Conservation (phyloP, 306 rosid species). For the Cucumis melo region DNA sequence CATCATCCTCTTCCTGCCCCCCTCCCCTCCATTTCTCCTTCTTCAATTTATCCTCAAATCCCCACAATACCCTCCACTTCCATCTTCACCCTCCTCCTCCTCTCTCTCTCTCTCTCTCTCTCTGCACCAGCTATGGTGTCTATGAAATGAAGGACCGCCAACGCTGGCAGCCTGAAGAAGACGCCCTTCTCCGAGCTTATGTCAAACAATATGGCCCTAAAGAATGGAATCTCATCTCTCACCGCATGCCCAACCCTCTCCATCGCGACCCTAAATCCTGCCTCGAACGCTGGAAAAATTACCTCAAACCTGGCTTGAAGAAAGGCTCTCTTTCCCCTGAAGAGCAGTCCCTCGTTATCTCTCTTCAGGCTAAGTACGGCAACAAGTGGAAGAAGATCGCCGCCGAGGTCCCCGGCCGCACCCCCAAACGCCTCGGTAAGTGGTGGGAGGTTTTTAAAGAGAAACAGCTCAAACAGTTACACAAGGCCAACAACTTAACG, state of each 20-base stretch:
- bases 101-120: background rate
- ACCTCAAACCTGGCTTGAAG: conserved; percentile 33
- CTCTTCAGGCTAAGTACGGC: conserved; percentile 41
- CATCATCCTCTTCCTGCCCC: background rate
- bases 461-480: conserved; percentile 30
- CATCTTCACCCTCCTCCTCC: background rate
- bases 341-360: conserved; percentile 28
- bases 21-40: background rate
- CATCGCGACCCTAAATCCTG: conserved; percentile 41
- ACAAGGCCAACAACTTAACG: background rate
- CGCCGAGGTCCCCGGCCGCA: conserved; percentile 47
- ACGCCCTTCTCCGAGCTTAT: conserved; percentile 38
- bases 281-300: conserved; percentile 43
- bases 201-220: conserved; percentile 35
- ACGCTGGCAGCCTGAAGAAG: conserved; percentile 50
- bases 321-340: conserved; percentile 35
- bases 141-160: conserved; percentile 42
- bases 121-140: conserved; percentile 5
- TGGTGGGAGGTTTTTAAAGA: conserved; percentile 47
- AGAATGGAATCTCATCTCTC: conserved; percentile 29
- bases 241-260: conserved; percentile 30
- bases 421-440: conserved; percentile 42
- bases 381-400: conserved; percentile 52
- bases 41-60: background rate
- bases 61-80: background rate